Evolutionary conservation across 352 stramenopile genomes (phyloP), one percentile per base, ranked within the genome.

Genomic region (Phytophthora rubi): DNA sequence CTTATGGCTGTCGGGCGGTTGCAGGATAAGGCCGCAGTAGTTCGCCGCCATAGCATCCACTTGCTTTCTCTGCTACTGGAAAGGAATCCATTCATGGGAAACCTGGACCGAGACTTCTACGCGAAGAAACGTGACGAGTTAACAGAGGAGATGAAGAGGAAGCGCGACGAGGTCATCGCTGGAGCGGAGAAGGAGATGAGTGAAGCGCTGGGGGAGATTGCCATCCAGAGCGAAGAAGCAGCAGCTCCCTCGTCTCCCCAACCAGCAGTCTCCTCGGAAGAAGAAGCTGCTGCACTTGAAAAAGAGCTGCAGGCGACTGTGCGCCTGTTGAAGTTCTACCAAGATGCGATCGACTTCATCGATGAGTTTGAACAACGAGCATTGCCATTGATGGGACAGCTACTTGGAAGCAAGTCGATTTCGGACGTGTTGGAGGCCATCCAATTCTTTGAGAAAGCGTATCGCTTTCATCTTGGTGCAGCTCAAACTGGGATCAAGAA

Each of bases 51-150:
- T 33, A 92, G 79, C 15, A 84, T 94, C 49, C 66, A 95, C 71
- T 73, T 99, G 33, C 75, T 99, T 4, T 97, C 87, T n/a, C 67
- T 86, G 16, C 54, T 98, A 37, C 68, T 99, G 5, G 91, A 98
- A 71, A 96, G 94, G 62, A 99, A 99, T 68, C 97, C 96, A 9
- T 99, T 96, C 70, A 95, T 97, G 84, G 92, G 89, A 15, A 91
- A 93, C 49, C 75, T 99, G 8, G 82, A 98, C 48, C 77, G 76
- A 33, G 53, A 85, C 18, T 95, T 89, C 12, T 98, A 98, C 65
- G 64, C 76, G 32, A 71, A 77, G 39, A 97, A 98, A 68, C 85
- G 94, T 28, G 63, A 80, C n/a, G 83, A 94, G 53, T 68, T 96
- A 6, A 79, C 89, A 13, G 71, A 85, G 32, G 72, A 77, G 18